Conservation (phyloP, 2,329 filamentous ascomycete species). For the Fusarium sp. region DNA sequence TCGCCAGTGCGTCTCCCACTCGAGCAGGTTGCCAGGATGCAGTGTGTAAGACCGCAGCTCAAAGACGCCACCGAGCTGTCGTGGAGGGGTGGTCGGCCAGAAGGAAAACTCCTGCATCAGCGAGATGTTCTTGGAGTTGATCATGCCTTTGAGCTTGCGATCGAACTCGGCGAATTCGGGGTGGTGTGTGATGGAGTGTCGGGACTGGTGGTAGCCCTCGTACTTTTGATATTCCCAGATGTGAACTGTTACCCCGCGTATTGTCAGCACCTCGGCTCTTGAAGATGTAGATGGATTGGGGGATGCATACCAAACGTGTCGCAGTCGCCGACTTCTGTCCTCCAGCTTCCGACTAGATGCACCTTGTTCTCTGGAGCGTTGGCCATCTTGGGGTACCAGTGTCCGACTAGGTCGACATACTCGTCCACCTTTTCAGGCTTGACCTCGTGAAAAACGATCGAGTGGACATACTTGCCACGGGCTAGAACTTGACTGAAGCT, state of each 20-base stretch:
- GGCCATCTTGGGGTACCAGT: conserved; percentile 93
- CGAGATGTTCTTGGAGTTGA: conserved; percentile 83
- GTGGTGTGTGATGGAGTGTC: conserved; percentile 82
- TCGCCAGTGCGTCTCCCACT: conserved; percentile 99
- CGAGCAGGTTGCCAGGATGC: conserved; percentile 91
- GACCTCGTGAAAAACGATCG: conserved; percentile 95
- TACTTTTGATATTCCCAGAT: conserved; percentile 99
- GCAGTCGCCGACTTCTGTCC: conserved; percentile 95
- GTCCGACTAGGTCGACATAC: conserved; percentile 86
- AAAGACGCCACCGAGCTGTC: conserved; percentile 89
- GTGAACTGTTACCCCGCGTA: conserved; percentile 69
- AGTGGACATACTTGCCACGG: conserved; percentile 97
- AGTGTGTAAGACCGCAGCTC: conserved; percentile 97
- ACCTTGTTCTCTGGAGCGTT: conserved; percentile 87
- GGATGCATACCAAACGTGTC: conserved; percentile 84
- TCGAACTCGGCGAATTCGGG: conserved; percentile 87
- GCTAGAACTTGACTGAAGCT: conserved; percentile 96
- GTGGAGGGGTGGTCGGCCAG: conserved; percentile 94
- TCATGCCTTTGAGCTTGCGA: conserved; percentile 81
- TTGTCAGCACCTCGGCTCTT: conserved; percentile 18
- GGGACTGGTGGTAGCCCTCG: conserved; percentile 90
- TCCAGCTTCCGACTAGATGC: conserved; percentile 95
- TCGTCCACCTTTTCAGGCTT: conserved; percentile 96
- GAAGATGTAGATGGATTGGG: background rate
- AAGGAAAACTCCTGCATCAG: conserved; percentile 99